Percentiles rank a stretch among this genome's conserved stretches.
These are phyloP conservation scores for Backusella liffmaniae DNA, from an alignment of 192 early-diverging fungal species.

Conservation along the genomic window DNA sequence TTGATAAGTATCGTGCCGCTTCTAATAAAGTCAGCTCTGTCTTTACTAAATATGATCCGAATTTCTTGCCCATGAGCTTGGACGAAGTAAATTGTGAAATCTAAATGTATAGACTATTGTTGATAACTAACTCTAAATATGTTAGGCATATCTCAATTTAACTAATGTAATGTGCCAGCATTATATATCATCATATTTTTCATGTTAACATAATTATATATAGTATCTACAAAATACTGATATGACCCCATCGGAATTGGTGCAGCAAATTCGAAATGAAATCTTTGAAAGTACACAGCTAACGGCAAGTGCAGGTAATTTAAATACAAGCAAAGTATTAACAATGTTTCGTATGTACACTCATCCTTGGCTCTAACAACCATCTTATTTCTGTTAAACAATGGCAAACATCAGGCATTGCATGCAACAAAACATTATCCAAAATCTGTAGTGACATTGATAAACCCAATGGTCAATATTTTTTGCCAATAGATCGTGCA, in stretches of 20 bases:
- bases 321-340: not conserved
- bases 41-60: slow-evolving; percentile 61
- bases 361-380: not conserved
- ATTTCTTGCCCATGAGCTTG: slow-evolving; percentile 49
- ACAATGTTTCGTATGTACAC: not conserved
- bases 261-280: slow-evolving; percentile 49
- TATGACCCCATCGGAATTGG: slow-evolving; percentile 38
- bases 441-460: slow-evolving; percentile 60
- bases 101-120: not conserved
- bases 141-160: slow-evolving; percentile 40
- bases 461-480: slow-evolving; percentile 71
- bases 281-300: slow-evolving; percentile 46
- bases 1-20: slow-evolving; percentile 50
- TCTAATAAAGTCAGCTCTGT: slow-evolving; percentile 50
- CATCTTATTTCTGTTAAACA: not conserved
- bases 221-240: slow-evolving; percentile 40
- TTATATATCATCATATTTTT: not conserved
- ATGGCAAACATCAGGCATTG: slow-evolving; percentile 28
- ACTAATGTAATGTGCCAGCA: slow-evolving; percentile 22
- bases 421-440: slow-evolving; percentile 52
- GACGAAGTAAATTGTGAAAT: slow-evolving; percentile 42
- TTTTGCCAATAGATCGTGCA: slow-evolving; percentile 39
- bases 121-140: not conserved
- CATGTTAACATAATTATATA: not conserved
- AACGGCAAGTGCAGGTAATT: slow-evolving; percentile 42